phyloP scores from a whole-genome alignment of 192 early-diverging fungal species.

The Coemansia sp. region DNA sequence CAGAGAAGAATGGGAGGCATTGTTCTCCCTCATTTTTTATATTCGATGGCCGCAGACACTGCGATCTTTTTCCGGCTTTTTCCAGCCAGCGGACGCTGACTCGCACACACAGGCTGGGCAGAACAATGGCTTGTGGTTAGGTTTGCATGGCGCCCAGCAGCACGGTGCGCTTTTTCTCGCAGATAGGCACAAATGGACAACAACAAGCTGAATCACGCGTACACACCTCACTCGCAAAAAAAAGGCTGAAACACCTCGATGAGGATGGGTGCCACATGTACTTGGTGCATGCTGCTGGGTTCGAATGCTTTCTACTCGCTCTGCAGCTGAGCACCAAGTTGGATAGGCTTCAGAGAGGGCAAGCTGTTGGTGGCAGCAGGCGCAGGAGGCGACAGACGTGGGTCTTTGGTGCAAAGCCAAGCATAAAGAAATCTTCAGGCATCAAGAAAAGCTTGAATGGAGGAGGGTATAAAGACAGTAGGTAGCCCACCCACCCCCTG shows the following conservation, averaged over 20 bases:
- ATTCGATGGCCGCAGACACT: not conserved
- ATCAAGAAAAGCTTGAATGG: not conserved
- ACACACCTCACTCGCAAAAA: not conserved
- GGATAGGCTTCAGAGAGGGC: not conserved
- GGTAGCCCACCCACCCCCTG: slow-evolving; percentile 4
- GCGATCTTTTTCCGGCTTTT: not conserved
- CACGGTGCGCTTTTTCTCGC: not conserved
- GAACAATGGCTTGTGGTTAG: not conserved
- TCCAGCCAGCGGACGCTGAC: not conserved
- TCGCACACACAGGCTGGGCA: not conserved
- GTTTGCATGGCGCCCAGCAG: slow-evolving; percentile 3
- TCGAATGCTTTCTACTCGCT: not conserved
- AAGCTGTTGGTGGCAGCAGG: not conserved
- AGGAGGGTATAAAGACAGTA: slow-evolving; percentile 6
- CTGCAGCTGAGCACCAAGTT: not conserved
- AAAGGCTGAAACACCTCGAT: not conserved
- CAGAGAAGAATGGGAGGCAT: not conserved
- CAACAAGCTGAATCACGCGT: slow-evolving; percentile 4
- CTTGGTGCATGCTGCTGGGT: not conserved
- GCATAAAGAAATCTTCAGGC: not conserved
- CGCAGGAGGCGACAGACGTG: not conserved
- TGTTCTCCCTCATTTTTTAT: not conserved
- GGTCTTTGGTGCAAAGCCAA: not conserved
- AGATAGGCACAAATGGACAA: not conserved
- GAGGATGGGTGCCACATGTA: not conserved